Base-by-base conservation (phyloP, 2,329 filamentous ascomycete species). In the Penicillium italicum region DNA sequence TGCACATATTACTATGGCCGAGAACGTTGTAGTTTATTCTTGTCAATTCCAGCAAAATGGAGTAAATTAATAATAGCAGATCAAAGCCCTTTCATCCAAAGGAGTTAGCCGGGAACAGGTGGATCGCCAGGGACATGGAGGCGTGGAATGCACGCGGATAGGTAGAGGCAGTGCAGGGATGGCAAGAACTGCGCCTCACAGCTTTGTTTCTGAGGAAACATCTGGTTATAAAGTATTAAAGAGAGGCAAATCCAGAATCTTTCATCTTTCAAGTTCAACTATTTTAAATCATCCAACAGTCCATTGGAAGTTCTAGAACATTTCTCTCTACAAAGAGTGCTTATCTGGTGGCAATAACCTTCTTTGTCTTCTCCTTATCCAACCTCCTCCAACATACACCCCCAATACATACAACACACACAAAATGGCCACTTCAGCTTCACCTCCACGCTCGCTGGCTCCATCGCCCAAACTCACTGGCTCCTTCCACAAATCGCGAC, bases 401-500 rank as follows among this genome's bases (percentile, higher is more conserved):
- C 37, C 18, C 24, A 24, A 44, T 20, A 34, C 33, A 37, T 30
- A 28, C 52, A 59, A 44, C 34, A 49, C 49, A 64, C 56, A 55
- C 50, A 64, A 64, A 16, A 58, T 67, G 47, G 56, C 63, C 18
- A 58, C 63, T 8, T 68, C 69, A 37, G 62, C 68, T 31, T 65
- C 69, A 10, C 66, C 66, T 37, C 54, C 56, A 38, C 41, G 51
- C 40, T 52, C 51, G 24, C 59, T 42, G 18, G 18, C 5, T 22
- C 33, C 37, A 26, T 41, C 14, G 5, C 47, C 8, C 10, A 24
- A 14, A 18, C 2, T 31, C 5, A 44, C 40, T 16, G 12, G 60
- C 18, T 55, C 68, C 28, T 66, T 69, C 18, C 57, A 59, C 12
- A 68, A 57, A 22, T 65, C 66, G 14, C 71, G 69, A 45, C 71